Percentiles rank a stretch among this genome's conserved stretches.
Conservation (phyloP, 371 early-diverging fungal genomes). For the Polyrhizophydium stewartii region DNA sequence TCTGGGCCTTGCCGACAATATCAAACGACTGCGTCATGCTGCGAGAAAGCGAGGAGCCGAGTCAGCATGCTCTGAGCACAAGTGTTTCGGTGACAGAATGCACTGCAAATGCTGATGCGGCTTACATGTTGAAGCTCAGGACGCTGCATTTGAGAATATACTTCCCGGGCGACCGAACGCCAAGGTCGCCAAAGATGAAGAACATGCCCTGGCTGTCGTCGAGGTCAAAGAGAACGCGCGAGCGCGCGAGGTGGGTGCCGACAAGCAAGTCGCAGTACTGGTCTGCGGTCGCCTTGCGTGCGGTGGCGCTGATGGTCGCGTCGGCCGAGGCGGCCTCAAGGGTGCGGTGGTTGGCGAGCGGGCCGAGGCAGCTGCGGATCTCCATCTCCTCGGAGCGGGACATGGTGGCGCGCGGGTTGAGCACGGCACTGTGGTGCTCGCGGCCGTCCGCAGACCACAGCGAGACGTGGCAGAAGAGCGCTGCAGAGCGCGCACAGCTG, state of each 20-base stretch:
- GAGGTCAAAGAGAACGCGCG: not conserved
- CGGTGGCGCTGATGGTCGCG: not conserved
- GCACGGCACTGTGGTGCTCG: not conserved
- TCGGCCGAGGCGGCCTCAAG: not conserved
- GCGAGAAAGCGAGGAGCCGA: not conserved
- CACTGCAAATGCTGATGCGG: too few species aligned
- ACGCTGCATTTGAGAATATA: conserved; percentile 1
- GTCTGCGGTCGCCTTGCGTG: not conserved
- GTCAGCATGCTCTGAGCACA: not conserved
- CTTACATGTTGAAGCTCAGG: not conserved
- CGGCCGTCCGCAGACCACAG: conserved; percentile 1
- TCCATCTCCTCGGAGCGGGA: not conserved
- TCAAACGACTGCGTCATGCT: not conserved
- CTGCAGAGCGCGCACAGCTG: not conserved
- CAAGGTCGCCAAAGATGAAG: not conserved
- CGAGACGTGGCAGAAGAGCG: conserved; percentile 3
- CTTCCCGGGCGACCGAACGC: conserved; percentile 1
- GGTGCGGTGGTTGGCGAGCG: not conserved
- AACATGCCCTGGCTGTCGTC: not conserved
- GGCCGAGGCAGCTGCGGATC: not conserved
- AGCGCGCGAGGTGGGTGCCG: not conserved
- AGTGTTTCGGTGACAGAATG: not conserved
- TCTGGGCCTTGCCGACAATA: not conserved
- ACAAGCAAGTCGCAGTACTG: not conserved
- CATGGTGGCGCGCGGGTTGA: not conserved